Base-by-base conservation (phyloP, 768 basidiomycete genomes). In the Boletus subcaerulescens region DNA sequence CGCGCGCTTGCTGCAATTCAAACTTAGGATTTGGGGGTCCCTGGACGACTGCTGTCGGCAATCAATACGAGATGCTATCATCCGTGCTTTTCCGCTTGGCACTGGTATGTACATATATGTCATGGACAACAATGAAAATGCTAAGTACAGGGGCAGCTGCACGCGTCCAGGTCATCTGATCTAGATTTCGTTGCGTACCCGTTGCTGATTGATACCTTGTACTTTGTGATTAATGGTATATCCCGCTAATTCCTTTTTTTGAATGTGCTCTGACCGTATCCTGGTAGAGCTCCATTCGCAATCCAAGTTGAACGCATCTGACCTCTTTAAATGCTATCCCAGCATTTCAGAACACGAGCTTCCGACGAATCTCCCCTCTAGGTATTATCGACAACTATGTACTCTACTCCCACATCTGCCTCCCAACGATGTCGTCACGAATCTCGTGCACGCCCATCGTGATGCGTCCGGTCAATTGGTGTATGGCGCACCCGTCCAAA, bases 201-300 rank as follows among this genome's bases (percentile, higher is more conserved):
- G 0, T 66, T 91, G 41, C 70, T 91, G 32, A 68, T 90, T 22
- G 90, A 93, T 72, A 91, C 90, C 4, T 71, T 89, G 1, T 82
- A 83, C 60, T 88, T 85, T 63, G 70, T 89, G 9, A 75, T 87
- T 31, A 91, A 92, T 63, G 90, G 90, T 89, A 61, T 53, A 78
- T 57, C 32, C 26, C 10, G 17, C 14, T 5, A 3, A 13, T 31
- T 4, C 15, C 24, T 26, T 31, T 2, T n/a, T 18, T 3, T 26
- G 2, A 2, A 12, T 15, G 5, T 15, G 15, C 35, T 11, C 45
- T 62, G 40, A 65, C 12, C n/a, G 17, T 13, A 20, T 13, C 7
- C 17, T 4, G 47, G 8, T 60, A 91, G 89, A 91, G 65, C 77
- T 87, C 42, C 82, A 85, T 6, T 63, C 70, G 11, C 86, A 89